phyloP scores from a whole-genome alignment of 495 filamentous ascomycete genomes.

The Mytilinidion resinicola region DNA sequence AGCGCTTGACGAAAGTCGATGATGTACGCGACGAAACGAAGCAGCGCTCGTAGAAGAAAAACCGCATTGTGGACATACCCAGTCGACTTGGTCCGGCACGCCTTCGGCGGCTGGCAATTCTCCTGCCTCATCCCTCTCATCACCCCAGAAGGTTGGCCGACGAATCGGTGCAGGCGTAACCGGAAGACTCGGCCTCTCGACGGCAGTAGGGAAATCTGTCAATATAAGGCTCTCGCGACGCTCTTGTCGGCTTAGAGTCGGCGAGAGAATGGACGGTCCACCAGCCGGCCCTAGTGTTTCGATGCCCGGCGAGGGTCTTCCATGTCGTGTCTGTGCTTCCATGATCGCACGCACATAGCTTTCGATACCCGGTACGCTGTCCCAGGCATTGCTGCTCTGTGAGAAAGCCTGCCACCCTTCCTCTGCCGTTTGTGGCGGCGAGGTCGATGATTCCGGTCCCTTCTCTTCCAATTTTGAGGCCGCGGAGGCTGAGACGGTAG shows the following conservation, averaged over 20 bases:
- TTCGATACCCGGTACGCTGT: conserved; percentile 75
- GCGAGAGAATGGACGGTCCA: conserved; percentile 14
- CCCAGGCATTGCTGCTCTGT: conserved; percentile 71
- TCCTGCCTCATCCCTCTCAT: conserved; percentile 47
- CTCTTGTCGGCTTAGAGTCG: conserved; percentile 18
- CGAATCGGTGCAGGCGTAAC: conserved; percentile 79
- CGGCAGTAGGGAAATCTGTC: conserved; percentile 79
- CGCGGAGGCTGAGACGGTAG: conserved; percentile 25
- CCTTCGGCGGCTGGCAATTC: conserved; percentile 68
- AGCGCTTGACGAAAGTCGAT: neutral
- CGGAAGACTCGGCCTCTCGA: conserved; percentile 81
- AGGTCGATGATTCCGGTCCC: conserved; percentile 7
- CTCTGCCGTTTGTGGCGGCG: conserved; percentile 17
- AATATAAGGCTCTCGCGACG: conserved; percentile 54
- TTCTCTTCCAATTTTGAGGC: neutral
- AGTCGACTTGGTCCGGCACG: conserved; percentile 76
- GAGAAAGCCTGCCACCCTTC: conserved; percentile 60
- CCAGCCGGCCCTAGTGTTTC: conserved; percentile 1
- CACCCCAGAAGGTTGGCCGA: conserved; percentile 47
- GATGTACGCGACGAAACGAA: conserved; percentile 17
- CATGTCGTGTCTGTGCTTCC: conserved; percentile 49
- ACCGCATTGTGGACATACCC: conserved; percentile 67
- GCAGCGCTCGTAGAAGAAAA: conserved; percentile 23
- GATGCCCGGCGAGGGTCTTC: conserved; percentile 51
- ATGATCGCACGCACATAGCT: conserved; percentile 67